Evolutionary conservation across 2,329 filamentous ascomycete species (phyloP).

Genomic region (Pseudomassariella vexata): DNA sequence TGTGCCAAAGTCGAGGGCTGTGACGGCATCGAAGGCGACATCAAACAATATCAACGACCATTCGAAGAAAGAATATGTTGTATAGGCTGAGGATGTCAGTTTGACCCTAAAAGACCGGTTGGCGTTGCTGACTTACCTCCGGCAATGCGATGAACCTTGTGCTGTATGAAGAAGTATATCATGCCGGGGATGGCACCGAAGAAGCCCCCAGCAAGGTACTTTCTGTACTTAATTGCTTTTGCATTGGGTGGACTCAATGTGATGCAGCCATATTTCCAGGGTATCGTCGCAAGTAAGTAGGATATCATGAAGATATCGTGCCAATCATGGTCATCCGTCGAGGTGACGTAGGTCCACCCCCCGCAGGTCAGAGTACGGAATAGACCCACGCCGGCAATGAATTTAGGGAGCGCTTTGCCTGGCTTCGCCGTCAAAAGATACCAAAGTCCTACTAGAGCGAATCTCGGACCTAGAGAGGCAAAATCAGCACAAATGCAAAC

Average conservation of each 20-base stretch:
- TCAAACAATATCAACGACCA: constrained; percentile 94
- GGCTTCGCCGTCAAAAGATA: constrained; percentile 80
- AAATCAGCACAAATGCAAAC: constrained; percentile 9
- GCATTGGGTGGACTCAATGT: constrained; percentile 81
- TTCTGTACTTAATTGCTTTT: constrained; percentile 79
- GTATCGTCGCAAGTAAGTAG: constrained; percentile 87
- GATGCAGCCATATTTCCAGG: constrained; percentile 91
- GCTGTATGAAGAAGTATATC: constrained; percentile 96
- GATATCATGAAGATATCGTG: constrained; percentile 99
- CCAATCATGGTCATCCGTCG: constrained; percentile 97
- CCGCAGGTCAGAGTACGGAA: constrained; percentile 91
- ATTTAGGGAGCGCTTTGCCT: constrained; percentile 70
- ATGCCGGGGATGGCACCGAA: constrained; percentile 87
- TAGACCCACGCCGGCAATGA: constrained; percentile 72
- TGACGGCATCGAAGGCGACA: constrained; percentile 93
- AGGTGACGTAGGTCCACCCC: constrained; percentile 97
- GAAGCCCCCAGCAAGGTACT: constrained; percentile 75
- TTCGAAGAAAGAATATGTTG: constrained; percentile 95
- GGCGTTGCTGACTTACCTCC: constrained; percentile 85
- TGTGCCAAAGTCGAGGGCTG: constrained; percentile 81
- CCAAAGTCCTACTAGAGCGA: constrained; percentile 85
- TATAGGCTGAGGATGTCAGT: constrained; percentile 64
- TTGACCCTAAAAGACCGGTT: too few species aligned
- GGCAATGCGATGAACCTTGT: constrained; percentile 90
- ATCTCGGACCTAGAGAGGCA: constrained; percentile 66